A percentile compares a stretch with the other conserved stretches of the same genome.
These are phyloP conservation scores for Xylaria sp. DNA, from an alignment of 2,329 filamentous ascomycete genomes.

Conservation along the genomic window DNA sequence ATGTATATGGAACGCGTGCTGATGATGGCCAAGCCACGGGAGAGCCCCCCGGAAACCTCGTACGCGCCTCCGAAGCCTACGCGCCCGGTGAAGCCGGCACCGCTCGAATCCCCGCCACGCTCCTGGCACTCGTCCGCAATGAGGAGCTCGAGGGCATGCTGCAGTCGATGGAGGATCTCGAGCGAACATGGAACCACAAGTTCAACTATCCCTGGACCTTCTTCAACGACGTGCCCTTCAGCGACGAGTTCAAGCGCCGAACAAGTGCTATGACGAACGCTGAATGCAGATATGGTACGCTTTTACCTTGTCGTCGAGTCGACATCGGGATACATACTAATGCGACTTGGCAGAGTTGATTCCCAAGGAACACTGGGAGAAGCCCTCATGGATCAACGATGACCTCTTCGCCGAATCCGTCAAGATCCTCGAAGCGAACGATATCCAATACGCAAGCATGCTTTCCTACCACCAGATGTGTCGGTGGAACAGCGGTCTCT, in stretches of 20 bases:
- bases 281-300: slow-evolving; percentile 72
- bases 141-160: slow-evolving; percentile 80
- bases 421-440: slow-evolving; percentile 72
- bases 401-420: slow-evolving; percentile 82
- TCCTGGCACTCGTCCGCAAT: slow-evolving; percentile 88
- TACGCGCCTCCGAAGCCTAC: slow-evolving; percentile 71
- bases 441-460: slow-evolving; percentile 85
- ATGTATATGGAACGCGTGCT: slow-evolving; percentile 1
- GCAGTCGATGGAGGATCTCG: slow-evolving; percentile 82
- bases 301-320: neutral
- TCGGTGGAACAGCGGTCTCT: slow-evolving; percentile 96
- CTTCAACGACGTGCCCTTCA: slow-evolving; percentile 93
- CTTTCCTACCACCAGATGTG: slow-evolving; percentile 98
- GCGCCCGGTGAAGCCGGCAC: slow-evolving; percentile 67
- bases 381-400: slow-evolving; percentile 85
- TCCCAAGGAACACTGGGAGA: slow-evolving; percentile 90
- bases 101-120: slow-evolving; percentile 85
- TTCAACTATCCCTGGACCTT: slow-evolving; percentile 99
- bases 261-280: slow-evolving; percentile 82
- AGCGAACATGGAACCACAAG: slow-evolving; percentile 94
- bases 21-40: slow-evolving; percentile 58
- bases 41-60: slow-evolving; percentile 74
- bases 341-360: slow-evolving; percentile 62
- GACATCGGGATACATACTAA: slow-evolving; percentile 25
- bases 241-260: slow-evolving; percentile 82